A percentile compares a stretch with the other conserved stretches of the same genome.
These are phyloP conservation scores for Phytophthora agathidicida DNA, from an alignment of 352 stramenopile species.

Conservation along the genomic window DNA sequence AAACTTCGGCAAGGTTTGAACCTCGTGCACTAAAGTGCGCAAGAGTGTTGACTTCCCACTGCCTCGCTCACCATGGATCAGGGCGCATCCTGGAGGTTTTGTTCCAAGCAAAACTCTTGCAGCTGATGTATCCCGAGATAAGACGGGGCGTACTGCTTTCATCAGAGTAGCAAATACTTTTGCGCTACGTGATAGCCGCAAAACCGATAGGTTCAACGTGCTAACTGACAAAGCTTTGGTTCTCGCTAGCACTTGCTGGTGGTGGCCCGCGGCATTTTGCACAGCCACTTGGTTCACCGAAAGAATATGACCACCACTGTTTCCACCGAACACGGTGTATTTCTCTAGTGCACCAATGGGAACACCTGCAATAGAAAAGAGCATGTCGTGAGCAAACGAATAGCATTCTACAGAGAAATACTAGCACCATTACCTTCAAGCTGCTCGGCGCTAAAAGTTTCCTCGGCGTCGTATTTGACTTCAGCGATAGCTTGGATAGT, in stretches of 20 bases:
- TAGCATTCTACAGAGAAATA: too few relatives aligned
- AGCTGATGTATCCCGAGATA: constrained; percentile 56
- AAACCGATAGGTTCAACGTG: constrained; percentile 29
- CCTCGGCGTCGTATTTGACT: constrained; percentile 50
- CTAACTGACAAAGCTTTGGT: constrained; percentile 2
- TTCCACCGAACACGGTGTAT: constrained; percentile 57
- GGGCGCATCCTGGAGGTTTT: constrained; percentile 58
- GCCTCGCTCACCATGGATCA: constrained; percentile 77
- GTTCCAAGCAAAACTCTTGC: constrained; percentile 66
- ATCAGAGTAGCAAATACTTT: constrained; percentile 52
- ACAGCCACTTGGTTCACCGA: constrained; percentile 39
- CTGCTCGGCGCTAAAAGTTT: constrained; percentile 44
- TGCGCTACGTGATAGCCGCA: constrained; percentile 48
- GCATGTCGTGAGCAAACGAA: neutral
- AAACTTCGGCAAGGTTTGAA: constrained; percentile 37
- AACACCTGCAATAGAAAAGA: constrained; percentile 39
- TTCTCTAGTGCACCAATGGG: constrained; percentile 62
- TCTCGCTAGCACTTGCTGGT: constrained; percentile 34
- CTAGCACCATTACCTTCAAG: constrained; percentile 45
- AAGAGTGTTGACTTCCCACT: constrained; percentile 84
- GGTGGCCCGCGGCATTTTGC: constrained; percentile 25
- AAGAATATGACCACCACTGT: constrained; percentile 32
- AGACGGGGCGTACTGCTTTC: constrained; percentile 51
- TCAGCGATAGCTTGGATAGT: constrained; percentile 39
- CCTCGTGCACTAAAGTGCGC: constrained; percentile 45